phyloP scores from a whole-genome alignment of 768 basidiomycete species.

The Phlegmacium glaucopus region DNA sequence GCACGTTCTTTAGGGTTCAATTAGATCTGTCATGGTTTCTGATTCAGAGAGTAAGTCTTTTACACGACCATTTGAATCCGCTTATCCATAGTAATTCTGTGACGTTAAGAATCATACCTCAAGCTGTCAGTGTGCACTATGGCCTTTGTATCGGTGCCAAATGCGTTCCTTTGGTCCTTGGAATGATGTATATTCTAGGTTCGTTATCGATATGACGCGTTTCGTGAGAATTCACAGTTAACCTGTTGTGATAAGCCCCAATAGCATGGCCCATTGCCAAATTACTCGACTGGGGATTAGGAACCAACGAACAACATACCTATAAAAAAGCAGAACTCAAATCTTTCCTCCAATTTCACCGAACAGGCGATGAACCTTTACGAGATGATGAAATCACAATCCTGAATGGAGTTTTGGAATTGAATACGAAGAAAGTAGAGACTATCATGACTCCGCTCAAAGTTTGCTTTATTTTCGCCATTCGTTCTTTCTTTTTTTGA shows the following conservation, averaged over 20 bases:
- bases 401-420: slow-evolving; percentile 73
- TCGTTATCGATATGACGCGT: slow-evolving; percentile 22
- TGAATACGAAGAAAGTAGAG: slow-evolving; percentile 71
- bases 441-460: slow-evolving; percentile 81
- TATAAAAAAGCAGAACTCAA: slow-evolving; percentile 84
- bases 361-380: slow-evolving; percentile 72
- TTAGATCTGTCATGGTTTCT: neutral
- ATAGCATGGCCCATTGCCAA: slow-evolving; percentile 81
- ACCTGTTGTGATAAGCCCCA: slow-evolving; percentile 43
- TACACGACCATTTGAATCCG: too few species aligned
- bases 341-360: slow-evolving; percentile 77
- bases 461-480: slow-evolving; percentile 29
- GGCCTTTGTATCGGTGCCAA: slow-evolving; percentile 77
- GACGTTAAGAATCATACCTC: slow-evolving; percentile 53
- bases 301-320: slow-evolving; percentile 63
- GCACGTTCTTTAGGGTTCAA: neutral
- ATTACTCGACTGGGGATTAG: slow-evolving; percentile 81
- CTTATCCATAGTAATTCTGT: slow-evolving; percentile 12
- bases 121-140: slow-evolving; percentile 72
- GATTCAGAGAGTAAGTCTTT: slow-evolving; percentile 64
- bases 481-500: slow-evolving; percentile 14
- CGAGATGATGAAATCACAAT: slow-evolving; percentile 82
- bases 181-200: slow-evolving; percentile 66
- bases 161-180: slow-evolving; percentile 72
- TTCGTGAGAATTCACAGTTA: neutral